Evolutionary conservation across 192 early-diverging fungal species (phyloP).

Genomic region (Jimgerdemannia lactiflua): DNA sequence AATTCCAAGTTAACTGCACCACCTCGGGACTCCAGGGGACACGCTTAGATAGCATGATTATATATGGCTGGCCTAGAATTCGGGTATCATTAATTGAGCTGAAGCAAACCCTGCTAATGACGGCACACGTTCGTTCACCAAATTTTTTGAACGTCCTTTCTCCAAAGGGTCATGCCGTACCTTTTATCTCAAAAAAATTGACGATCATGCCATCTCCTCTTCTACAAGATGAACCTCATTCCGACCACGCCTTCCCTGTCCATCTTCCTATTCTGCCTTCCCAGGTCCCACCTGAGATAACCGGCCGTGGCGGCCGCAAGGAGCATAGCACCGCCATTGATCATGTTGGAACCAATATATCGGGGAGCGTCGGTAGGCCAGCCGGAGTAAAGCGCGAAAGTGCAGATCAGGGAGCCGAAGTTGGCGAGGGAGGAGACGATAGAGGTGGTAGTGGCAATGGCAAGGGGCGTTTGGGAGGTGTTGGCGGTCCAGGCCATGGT

Average conservation of each 20-base stretch:
- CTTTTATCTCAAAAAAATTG: too few species aligned
- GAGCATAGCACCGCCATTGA: conserved; percentile 13
- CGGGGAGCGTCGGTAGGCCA: conserved; percentile 7
- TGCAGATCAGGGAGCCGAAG: conserved; percentile 3
- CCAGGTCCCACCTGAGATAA: not conserved
- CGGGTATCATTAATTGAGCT: too few species aligned
- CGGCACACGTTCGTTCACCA: not conserved
- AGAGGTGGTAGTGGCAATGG: conserved; percentile 1
- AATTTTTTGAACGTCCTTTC: not conserved
- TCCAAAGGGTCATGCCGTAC: too few species aligned
- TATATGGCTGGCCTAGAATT: too few species aligned
- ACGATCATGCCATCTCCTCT: too few species aligned
- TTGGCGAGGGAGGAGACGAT: conserved; percentile 9
- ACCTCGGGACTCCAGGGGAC: too few species aligned
- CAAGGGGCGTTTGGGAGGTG: conserved; percentile 1
- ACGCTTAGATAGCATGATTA: too few species aligned
- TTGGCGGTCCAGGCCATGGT: conserved; percentile 11
- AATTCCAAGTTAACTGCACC: too few species aligned
- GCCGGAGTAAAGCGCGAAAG: conserved; percentile 10
- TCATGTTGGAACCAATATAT: conserved; percentile 13
- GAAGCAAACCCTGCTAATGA: not conserved
- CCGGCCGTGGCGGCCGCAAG: conserved; percentile 1
- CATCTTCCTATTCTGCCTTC: not conserved
- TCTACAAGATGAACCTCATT: too few species aligned
- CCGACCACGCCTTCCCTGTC: not conserved